Evolutionary conservation across 441 rosid genomes (phyloP), one percentile per base, ranked within the genome.

Genomic region (Sinapis alba): DNA sequence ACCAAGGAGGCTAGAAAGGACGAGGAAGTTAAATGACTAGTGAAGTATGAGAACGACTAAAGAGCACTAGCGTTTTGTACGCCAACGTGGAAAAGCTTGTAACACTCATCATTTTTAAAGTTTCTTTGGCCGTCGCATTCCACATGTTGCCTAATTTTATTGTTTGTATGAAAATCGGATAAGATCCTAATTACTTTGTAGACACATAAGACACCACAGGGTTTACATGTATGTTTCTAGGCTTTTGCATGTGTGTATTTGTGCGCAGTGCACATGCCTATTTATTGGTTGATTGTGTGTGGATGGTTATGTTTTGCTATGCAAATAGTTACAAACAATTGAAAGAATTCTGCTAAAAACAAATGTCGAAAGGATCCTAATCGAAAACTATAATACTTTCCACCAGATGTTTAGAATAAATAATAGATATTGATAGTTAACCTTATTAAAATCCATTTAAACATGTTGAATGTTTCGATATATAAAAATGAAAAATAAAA

Each of bases 71-170:
- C 63, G n/a, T 51, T 67, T 59, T 36, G 8, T 7, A 69, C 50
- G 65, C 70, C 65, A 19, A 54, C 65, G 71, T 76, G 79, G 70
- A 63, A 69, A 69, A 62, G 70, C 60, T 41, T 69, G 13, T 21
- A 69, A 63, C 53, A 30, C 53, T 16, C 71, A 54, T 28, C 79
- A 41, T 43, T 41, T 62, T 47, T 41, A 62, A 62, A 4, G 41
- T 69, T 20, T 62, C 58, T 53, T n/a, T 50, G 47, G 60, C 74
- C 59, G 54, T 62, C 69, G 28, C 57, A 63, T 28, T 76, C 75
- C 75, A 69, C 15, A 62, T 28, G 41, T 69, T 69, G 67, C 60
- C 71, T 54, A 62, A 27, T 36, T 47, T 38, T 61, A 18, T 60
- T 59, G 19, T 60, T 45, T 58, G 24, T 50, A 51, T 68, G 12